Conservation (phyloP, 805 yeast species). For the Metschnikowia gelsemii region DNA sequence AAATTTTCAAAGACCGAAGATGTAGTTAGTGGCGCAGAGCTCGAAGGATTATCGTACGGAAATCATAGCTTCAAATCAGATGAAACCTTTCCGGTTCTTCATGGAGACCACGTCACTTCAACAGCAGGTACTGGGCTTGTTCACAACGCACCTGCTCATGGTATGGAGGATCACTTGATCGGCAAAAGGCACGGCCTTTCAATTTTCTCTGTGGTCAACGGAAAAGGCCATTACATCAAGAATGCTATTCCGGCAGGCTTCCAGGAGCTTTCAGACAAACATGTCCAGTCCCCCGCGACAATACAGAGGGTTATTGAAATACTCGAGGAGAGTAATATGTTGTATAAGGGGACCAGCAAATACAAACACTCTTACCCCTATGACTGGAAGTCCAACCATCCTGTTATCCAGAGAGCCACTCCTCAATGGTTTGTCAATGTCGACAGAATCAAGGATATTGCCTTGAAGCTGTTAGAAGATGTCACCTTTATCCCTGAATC, state of each 20-base stretch:
- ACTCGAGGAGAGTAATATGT: slow-evolving; percentile 44
- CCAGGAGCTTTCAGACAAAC: slow-evolving; percentile 20
- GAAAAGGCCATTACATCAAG: slow-evolving; percentile 63
- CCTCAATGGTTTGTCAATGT: slow-evolving; percentile 97
- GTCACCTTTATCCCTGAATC: slow-evolving; percentile 74
- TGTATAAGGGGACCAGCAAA: slow-evolving; percentile 46
- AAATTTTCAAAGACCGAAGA: slow-evolving; percentile 5
- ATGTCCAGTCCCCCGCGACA: slow-evolving; percentile 21
- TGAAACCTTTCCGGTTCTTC: slow-evolving; percentile 56
- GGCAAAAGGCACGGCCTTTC: slow-evolving; percentile 58
- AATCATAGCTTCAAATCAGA: slow-evolving; percentile 50
- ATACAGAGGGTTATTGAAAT: slow-evolving; percentile 35
- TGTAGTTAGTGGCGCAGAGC: slow-evolving; percentile 24
- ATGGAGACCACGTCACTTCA: slow-evolving; percentile 79
- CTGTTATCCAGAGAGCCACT: slow-evolving; percentile 91
- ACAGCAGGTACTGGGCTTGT: slow-evolving; percentile 92
- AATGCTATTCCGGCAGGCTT: slow-evolving; percentile 48
- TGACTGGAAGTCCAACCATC: slow-evolving; percentile 96
- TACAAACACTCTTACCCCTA: slow-evolving; percentile 88
- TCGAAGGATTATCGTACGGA: slow-evolving; percentile 42
- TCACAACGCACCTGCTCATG: slow-evolving; percentile 98
- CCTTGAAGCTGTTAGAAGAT: slow-evolving; percentile 54
- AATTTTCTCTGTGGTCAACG: slow-evolving; percentile 78
- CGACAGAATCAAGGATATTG: slow-evolving; percentile 62
- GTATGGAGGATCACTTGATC: slow-evolving; percentile 83